phyloP scores from a whole-genome alignment of 2,329 filamentous ascomycete genomes.

The Gremmenia infestans region DNA sequence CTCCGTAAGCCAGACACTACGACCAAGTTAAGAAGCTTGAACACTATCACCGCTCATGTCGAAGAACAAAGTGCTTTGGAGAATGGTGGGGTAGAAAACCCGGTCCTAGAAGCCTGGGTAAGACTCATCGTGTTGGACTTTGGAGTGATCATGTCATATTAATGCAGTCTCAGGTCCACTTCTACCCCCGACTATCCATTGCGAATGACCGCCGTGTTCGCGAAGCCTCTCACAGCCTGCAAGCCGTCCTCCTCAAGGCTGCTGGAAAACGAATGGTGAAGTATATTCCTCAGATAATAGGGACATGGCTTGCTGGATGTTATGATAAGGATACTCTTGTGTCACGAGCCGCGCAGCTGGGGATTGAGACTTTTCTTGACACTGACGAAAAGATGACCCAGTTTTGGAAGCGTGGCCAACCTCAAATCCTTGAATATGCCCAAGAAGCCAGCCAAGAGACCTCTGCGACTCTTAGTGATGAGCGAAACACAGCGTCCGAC shows the following conservation, averaged over 20 bases:
- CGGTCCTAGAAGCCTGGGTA: constrained; percentile 86
- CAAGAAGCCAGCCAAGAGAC: constrained; percentile 77
- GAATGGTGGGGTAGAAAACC: constrained; percentile 64
- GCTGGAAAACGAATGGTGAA: constrained; percentile 79
- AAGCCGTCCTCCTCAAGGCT: constrained; percentile 56
- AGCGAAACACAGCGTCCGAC: constrained; percentile 75
- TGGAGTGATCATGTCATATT: constrained; percentile 25
- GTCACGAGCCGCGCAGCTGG: constrained; percentile 69
- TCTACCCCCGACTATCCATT: constrained; percentile 86
- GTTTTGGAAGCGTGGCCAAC: constrained; percentile 79
- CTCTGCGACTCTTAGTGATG: constrained; percentile 77
- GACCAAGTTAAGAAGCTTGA: constrained; percentile 85
- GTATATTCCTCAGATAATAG: constrained; percentile 70
- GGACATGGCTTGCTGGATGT: constrained; percentile 84
- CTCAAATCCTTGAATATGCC: constrained; percentile 76
- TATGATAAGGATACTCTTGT: constrained; percentile 82
- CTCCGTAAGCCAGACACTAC: constrained; percentile 87
- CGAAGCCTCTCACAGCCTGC: constrained; percentile 75
- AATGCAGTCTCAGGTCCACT: constrained; percentile 58
- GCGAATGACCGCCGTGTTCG: constrained; percentile 84
- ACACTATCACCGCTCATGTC: constrained; percentile 34
- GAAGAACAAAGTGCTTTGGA: background rate
- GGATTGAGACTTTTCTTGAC: constrained; percentile 68
- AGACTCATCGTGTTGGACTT: constrained; percentile 30
- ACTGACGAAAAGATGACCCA: constrained; percentile 72